A percentile compares a stretch with the other conserved stretches of the same genome.
Conservation (phyloP, 164 flowering plant genomes). For the Kalanchoe fedtschenkoi region DNA sequence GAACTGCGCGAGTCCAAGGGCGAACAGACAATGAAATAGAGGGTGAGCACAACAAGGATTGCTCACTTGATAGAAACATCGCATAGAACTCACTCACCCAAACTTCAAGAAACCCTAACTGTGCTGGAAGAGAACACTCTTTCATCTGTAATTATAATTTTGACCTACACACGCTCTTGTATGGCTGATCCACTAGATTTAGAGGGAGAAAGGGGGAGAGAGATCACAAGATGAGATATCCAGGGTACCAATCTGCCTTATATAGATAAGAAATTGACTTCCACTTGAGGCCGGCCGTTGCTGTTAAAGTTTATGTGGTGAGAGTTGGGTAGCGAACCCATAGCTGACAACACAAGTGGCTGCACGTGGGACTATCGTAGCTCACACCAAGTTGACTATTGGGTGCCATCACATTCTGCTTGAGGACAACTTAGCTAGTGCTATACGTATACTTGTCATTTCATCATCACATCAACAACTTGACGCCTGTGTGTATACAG, state of each 20-base stretch:
- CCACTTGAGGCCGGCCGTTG: not conserved
- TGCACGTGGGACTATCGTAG: not conserved
- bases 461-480: not conserved
- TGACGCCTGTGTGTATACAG: too few species aligned
- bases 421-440: not conserved
- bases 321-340: not conserved
- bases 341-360: not conserved
- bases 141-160: too few species aligned
- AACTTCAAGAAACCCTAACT: not conserved
- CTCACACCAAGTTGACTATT: not conserved
- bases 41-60: not conserved
- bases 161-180: too few species aligned
- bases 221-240: not conserved
- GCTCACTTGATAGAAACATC: not conserved
- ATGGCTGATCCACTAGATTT: not conserved
- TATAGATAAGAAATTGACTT: not conserved
- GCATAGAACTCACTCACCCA: slow-evolving; percentile 4
- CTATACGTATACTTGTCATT: not conserved
- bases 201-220: not conserved
- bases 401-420: slow-evolving; percentile 4
- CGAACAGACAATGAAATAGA: slow-evolving; percentile 1
- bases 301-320: not conserved
- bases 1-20: not conserved
- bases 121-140: too few species aligned
- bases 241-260: not conserved